phyloP scores from a whole-genome alignment of 352 stramenopile genomes.

The Pythium chondricola region DNA sequence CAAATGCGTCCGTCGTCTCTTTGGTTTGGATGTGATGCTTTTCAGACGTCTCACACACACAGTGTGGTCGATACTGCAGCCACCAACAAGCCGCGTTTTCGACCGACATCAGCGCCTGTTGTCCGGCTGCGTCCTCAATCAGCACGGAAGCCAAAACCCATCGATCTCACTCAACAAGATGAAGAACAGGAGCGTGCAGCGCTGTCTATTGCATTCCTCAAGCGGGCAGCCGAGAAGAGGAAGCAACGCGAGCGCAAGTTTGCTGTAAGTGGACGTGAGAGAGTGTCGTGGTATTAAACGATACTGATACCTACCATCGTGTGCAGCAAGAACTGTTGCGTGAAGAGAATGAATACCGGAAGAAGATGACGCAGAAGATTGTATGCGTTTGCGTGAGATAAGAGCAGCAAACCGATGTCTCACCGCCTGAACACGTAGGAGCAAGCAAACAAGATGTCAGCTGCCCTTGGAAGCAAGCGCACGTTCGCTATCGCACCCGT shows the following conservation, averaged over 20 bases:
- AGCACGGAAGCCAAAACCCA: neutral
- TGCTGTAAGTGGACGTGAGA: constrained; percentile 52
- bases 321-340: constrained; percentile 45
- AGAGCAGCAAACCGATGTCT: no score
- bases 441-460: constrained; percentile 76
- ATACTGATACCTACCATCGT: no score
- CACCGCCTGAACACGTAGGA: no score
- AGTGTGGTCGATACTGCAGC: no score
- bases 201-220: constrained; percentile 55
- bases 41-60: no score
- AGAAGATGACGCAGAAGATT: constrained; percentile 72
- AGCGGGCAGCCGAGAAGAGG: constrained; percentile 51
- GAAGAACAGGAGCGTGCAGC: constrained; percentile 21
- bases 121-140: constrained; percentile 22
- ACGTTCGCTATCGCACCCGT: constrained; percentile 46
- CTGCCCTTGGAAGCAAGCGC: constrained; percentile 30
- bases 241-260: constrained; percentile 63
- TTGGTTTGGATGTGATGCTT: no score
- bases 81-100: constrained; percentile 2
- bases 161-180: constrained; percentile 2
- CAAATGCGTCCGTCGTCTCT: no score
- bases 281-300: no score
- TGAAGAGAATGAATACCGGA: constrained; percentile 60
- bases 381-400: constrained; percentile 13
- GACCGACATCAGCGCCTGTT: constrained; percentile 52